A percentile compares a stretch with the other conserved stretches of the same genome.
These are phyloP conservation scores for Alternaria sp. DNA, from an alignment of 2,329 filamentous ascomycete species.

Conservation along the genomic window DNA sequence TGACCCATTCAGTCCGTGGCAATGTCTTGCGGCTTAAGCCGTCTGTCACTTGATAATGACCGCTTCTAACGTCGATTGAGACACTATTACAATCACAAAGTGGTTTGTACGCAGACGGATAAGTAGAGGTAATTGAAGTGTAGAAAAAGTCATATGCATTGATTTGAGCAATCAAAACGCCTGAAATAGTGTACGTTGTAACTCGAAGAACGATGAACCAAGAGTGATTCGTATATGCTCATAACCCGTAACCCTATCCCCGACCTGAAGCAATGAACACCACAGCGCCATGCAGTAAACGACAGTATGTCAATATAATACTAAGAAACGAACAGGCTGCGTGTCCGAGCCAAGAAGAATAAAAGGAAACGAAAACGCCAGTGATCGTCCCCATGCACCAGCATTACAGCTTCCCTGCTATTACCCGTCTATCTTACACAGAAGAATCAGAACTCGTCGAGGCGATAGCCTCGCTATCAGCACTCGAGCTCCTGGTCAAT, in stretches of 20 bases:
- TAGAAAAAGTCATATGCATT: neutral
- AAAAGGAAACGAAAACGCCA: slow-evolving; percentile 3
- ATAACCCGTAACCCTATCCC: neutral
- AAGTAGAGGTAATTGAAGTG: neutral
- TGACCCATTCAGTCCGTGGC: neutral
- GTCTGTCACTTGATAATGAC: neutral
- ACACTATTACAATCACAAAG: neutral
- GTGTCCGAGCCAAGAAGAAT: neutral
- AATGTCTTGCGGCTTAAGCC: neutral
- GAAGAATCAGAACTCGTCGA: slow-evolving; percentile 3
- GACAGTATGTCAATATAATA: neutral
- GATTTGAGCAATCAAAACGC: neutral
- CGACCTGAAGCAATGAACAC: neutral
- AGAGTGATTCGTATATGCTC: slow-evolving; percentile 2
- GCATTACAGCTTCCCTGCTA: neutral
- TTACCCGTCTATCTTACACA: neutral
- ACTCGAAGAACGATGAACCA: neutral
- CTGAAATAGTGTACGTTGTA: neutral
- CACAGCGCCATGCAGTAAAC: slow-evolving; percentile 15
- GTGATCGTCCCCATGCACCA: neutral
- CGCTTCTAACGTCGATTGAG: neutral
- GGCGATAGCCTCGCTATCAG: slow-evolving; percentile 28
- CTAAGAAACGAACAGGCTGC: neutral
- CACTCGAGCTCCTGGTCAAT: slow-evolving; percentile 34
- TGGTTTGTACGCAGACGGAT: neutral